phyloP scores from a whole-genome alignment of 73 alveolate species.

The Tetrahymena thermophila region DNA sequence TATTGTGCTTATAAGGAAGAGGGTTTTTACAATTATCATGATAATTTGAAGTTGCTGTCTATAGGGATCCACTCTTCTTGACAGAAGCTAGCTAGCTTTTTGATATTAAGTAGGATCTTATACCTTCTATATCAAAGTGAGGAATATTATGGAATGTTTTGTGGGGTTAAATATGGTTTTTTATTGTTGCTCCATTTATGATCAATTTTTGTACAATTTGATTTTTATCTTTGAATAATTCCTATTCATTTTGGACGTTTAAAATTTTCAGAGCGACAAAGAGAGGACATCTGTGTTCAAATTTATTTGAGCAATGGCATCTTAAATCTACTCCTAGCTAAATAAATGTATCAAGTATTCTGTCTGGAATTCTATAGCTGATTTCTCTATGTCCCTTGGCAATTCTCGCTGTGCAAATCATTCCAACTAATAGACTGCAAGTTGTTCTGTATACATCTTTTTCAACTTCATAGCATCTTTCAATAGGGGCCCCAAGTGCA shows the following conservation, averaged over 20 bases:
- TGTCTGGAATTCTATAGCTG: background rate
- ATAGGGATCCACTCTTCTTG: background rate
- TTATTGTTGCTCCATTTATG: background rate
- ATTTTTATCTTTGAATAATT: background rate
- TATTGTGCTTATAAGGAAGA: background rate
- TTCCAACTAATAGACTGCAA: background rate
- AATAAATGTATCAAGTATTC: background rate
- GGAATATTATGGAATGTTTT: background rate
- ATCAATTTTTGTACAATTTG: background rate
- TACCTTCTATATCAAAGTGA: background rate
- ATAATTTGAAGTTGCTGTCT: background rate
- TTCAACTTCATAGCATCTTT: background rate
- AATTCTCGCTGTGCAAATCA: background rate
- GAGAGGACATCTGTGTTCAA: constrained; percentile 45
- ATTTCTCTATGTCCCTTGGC: background rate
- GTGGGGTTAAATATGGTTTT: background rate
- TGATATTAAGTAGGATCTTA: background rate
- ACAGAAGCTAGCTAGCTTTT: background rate
- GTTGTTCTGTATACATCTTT: background rate
- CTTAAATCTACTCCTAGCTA: constrained; percentile 13
- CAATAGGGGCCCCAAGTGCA: background rate
- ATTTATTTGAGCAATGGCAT: constrained; percentile 42
- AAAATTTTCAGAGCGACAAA: background rate
- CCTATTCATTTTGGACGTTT: background rate
- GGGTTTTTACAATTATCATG: background rate